A percentile compares a stretch with the other conserved stretches of the same genome.
Conservation (phyloP, 2,329 filamentous ascomycete genomes). For the Alternaria infectoria region DNA sequence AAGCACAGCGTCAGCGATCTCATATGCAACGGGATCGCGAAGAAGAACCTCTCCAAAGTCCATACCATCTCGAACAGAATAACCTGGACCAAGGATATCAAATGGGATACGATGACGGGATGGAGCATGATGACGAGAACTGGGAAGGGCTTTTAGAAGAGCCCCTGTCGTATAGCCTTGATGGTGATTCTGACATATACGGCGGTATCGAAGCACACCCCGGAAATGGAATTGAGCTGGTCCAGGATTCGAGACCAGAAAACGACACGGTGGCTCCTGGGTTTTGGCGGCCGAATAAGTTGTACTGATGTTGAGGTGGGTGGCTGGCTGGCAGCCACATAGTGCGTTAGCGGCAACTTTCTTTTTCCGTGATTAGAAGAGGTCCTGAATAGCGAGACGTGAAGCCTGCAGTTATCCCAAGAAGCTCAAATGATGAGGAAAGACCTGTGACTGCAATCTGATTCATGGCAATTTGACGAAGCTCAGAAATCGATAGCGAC, state of each 20-base stretch:
- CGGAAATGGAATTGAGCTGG: background rate
- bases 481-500: background rate
- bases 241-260: conserved; percentile 2
- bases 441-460: background rate
- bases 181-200: background rate
- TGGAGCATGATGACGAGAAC: background rate
- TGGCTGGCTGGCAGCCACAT: background rate
- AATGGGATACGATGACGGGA: background rate
- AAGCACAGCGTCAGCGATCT: conserved; percentile 23
- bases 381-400: background rate
- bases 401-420: background rate
- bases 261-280: conserved; percentile 30
- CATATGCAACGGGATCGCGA: background rate
- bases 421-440: background rate
- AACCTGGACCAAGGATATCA: background rate
- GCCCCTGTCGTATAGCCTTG: background rate
- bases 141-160: conserved; percentile 6
- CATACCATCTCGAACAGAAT: background rate
- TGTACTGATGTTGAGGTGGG: conserved; percentile 47
- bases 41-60: background rate
- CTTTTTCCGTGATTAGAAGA: background rate
- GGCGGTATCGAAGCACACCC: background rate
- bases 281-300: conserved; percentile 55
- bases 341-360: background rate
- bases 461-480: background rate